phyloP scores from a whole-genome alignment of 129 eudicot genomes.

The Mikania micrantha region DNA sequence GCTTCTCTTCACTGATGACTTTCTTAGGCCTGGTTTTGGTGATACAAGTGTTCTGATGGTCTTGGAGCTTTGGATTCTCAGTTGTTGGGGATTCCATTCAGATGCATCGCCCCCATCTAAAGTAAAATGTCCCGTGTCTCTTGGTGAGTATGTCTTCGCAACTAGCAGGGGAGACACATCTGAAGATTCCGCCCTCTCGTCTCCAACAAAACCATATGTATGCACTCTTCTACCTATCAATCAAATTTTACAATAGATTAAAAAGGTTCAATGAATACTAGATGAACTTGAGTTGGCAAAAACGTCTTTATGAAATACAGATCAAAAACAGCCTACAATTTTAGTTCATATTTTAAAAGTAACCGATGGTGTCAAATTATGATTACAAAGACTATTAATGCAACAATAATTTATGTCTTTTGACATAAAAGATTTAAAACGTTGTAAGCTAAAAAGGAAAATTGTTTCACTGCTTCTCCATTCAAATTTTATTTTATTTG shows the following conservation, averaged over 20 bases:
- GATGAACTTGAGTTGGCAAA: not conserved
- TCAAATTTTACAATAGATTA: not conserved
- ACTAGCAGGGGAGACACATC: constrained; percentile 48
- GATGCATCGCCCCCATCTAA: constrained; percentile 37
- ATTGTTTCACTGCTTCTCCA: not conserved
- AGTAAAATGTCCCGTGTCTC: constrained; percentile 43
- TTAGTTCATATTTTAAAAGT: not conserved
- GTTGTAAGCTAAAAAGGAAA: not conserved
- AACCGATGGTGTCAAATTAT: not conserved
- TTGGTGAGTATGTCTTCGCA: constrained; percentile 42
- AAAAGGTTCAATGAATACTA: not conserved
- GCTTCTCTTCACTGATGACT: constrained; percentile 33
- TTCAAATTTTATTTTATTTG: not conserved
- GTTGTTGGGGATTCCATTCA: constrained; percentile 54
- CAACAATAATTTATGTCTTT: no score
- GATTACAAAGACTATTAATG: not conserved
- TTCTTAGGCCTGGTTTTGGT: constrained; percentile 30
- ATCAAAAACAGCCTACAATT: not conserved
- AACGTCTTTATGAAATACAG: not conserved
- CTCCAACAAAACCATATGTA: constrained; percentile 38
- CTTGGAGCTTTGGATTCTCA: constrained; percentile 44
- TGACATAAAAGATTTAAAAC: no score
- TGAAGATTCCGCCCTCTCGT: constrained; percentile 50
- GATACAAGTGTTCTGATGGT: constrained; percentile 36
- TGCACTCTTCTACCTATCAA: constrained; percentile 57